phyloP scores from a whole-genome alignment of 306 rosid species.

The Canavalia gladiata region DNA sequence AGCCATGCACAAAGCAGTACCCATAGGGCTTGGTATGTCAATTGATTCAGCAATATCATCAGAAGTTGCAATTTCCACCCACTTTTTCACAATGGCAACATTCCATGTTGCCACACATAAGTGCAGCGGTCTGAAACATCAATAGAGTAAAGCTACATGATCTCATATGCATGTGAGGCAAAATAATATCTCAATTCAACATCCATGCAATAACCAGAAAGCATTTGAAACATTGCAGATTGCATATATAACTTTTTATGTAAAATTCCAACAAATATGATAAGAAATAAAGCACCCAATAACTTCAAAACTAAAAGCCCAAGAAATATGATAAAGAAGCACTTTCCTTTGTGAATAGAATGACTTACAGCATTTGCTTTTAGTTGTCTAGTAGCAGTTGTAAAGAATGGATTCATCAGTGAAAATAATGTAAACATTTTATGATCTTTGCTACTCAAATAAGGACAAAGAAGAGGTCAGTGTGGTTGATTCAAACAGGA shows the following conservation, averaged over 20 bases:
- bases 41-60: constrained; percentile 76
- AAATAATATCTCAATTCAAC: constrained; percentile 11
- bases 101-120: constrained; percentile 82
- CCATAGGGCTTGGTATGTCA: constrained; percentile 68
- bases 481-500: neutral
- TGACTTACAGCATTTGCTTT: neutral
- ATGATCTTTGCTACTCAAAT: neutral
- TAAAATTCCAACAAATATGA: neutral
- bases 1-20: constrained; percentile 85
- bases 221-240: constrained; percentile 6
- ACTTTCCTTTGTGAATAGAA: neutral
- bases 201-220: neutral
- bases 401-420: neutral
- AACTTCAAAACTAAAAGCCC: neutral
- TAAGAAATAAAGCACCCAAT: neutral
- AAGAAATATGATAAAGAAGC: neutral
- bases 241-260: neutral
- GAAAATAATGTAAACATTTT: neutral
- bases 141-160: constrained; percentile 28
- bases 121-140: constrained; percentile 74
- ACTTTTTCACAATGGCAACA: constrained; percentile 74
- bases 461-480: neutral
- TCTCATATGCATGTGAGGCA: constrained; percentile 13
- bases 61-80: constrained; percentile 73
- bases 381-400: neutral